These are phyloP conservation scores for Furcasterigmium furcatum DNA, from an alignment of 2,329 filamentous ascomycete genomes.

Conservation along the genomic window DNA sequence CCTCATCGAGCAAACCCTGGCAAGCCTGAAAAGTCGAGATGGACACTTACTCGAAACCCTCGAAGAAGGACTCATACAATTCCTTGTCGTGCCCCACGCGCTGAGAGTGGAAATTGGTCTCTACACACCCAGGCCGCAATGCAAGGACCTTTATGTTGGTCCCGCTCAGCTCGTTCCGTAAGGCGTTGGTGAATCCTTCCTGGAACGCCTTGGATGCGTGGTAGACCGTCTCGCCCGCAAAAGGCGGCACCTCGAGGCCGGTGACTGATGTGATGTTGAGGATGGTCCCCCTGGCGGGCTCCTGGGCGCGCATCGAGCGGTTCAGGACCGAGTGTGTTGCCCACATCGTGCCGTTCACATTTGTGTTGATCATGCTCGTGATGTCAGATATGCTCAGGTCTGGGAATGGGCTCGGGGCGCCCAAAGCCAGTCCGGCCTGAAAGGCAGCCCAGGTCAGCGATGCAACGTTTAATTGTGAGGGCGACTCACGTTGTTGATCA, in stretches of 20 bases:
- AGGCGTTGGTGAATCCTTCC: slow-evolving; percentile 44
- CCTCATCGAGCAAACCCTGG: background rate
- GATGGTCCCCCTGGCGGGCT: slow-evolving; percentile 33
- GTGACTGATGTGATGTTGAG: slow-evolving; percentile 45
- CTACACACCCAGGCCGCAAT: slow-evolving; percentile 42
- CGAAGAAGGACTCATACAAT: slow-evolving; percentile 38
- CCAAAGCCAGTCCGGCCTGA: slow-evolving; percentile 40
- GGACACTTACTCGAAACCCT: slow-evolving; percentile 30
- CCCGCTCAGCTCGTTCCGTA: slow-evolving; percentile 41
- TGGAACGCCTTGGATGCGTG: slow-evolving; percentile 43
- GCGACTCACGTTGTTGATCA: slow-evolving; percentile 37
- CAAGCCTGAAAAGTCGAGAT: background rate
- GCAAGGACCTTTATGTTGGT: slow-evolving; percentile 44
- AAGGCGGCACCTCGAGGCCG: slow-evolving; percentile 42
- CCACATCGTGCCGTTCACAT: slow-evolving; percentile 44
- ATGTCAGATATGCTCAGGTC: slow-evolving; percentile 37
- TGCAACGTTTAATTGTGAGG: background rate
- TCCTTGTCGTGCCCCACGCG: slow-evolving; percentile 38
- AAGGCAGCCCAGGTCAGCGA: too few relatives aligned
- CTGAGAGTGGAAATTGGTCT: slow-evolving; percentile 43
- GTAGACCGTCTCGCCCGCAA: slow-evolving; percentile 45
- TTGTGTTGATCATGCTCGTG: slow-evolving; percentile 41
- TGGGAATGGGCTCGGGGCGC: slow-evolving; percentile 37
- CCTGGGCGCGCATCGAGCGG: slow-evolving; percentile 31
- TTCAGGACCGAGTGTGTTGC: slow-evolving; percentile 41